These are phyloP conservation scores for Solanum megistacrolobum DNA, from an alignment of 257 asterid species.

Conservation along the genomic window DNA sequence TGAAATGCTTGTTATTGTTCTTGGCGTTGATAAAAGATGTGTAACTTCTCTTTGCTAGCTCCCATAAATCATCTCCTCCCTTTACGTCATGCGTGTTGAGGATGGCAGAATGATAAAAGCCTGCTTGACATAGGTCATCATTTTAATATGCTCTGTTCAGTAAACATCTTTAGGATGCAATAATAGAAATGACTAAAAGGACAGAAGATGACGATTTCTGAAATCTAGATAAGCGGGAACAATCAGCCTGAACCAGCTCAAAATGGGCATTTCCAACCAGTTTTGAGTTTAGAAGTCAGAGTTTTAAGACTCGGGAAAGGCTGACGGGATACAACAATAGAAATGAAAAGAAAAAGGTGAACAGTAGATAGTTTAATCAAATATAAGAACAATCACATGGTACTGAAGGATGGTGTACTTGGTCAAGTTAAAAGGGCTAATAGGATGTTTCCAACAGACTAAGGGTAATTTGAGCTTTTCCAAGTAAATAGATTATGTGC, in stretches of 20 bases:
- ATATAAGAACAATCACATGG: neutral
- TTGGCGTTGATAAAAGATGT: conserved; percentile 45
- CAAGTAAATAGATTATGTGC: neutral
- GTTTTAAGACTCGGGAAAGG: neutral
- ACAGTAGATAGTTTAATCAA: neutral
- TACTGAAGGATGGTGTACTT: neutral
- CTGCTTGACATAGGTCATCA: conserved; percentile 20
- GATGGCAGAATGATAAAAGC: conserved; percentile 87
- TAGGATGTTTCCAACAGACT: neutral
- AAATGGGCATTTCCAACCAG: neutral
- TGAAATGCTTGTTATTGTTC: conserved; percentile 62
- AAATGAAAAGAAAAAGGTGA: neutral
- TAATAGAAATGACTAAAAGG: neutral
- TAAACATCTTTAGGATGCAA: neutral
- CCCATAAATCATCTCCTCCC: conserved; percentile 63
- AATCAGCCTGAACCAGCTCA: neutral
- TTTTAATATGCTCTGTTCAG: neutral
- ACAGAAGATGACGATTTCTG: neutral
- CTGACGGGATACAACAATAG: conserved; percentile 5
- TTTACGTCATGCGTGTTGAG: conserved; percentile 57
- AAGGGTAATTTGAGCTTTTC: neutral
- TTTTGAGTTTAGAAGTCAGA: neutral
- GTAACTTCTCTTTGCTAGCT: conserved; percentile 49
- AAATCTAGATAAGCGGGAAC: neutral
- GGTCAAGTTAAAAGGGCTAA: neutral